Evolutionary conservation across 2,329 filamentous ascomycete genomes (phyloP).

Genomic region (Aspergillus unguis): DNA sequence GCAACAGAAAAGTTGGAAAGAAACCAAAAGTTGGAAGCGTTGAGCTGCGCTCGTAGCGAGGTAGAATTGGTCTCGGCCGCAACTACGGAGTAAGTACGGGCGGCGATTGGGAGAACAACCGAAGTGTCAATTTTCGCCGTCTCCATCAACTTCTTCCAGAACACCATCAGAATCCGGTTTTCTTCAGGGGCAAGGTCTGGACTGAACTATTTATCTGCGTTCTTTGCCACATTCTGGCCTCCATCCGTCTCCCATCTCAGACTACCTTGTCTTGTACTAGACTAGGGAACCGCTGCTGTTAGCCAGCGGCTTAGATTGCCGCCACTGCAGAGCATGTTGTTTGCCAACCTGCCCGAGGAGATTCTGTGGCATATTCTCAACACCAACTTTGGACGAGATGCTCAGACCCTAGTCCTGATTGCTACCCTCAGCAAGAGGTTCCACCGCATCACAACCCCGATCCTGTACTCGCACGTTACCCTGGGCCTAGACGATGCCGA

Average conservation of each 20-base stretch:
- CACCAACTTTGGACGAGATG: neutral
- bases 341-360: conserved; percentile 8
- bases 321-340: conserved; percentile 8
- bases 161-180: neutral
- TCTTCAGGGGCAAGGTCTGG: neutral
- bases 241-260: neutral
- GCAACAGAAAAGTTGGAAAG: neutral
- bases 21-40: neutral
- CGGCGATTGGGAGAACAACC: neutral
- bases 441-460: conserved; percentile 1
- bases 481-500: neutral
- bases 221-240: neutral
- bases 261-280: neutral
- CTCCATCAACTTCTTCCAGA: neutral
- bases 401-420: neutral
- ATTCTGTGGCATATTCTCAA: conserved; percentile 1
- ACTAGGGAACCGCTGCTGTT: neutral
- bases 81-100: neutral
- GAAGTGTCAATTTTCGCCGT: neutral
- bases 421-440: conserved; percentile 3
- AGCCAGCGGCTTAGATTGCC: neutral
- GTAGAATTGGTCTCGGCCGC: neutral
- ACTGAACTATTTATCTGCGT: neutral
- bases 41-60: too few species aligned
- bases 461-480: conserved; percentile 7